Evolutionary conservation across 306 rosid genomes (phyloP), one percentile per base, ranked within the genome.

Genomic region (Sicyos baderoa): DNA sequence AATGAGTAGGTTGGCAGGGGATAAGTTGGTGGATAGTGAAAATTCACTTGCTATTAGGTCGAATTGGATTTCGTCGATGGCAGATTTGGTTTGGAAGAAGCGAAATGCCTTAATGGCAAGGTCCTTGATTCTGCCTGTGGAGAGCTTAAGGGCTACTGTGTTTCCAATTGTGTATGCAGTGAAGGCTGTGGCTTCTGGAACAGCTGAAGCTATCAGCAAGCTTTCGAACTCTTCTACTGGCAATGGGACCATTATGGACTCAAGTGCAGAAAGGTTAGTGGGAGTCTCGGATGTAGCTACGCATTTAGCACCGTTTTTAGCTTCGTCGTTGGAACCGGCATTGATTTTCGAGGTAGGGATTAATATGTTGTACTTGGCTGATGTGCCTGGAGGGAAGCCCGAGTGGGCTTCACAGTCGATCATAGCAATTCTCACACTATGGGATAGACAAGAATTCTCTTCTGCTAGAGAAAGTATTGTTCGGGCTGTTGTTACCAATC

Each of bases 391-490:
- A 52, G 97, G 99, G 76, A 94, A 94, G 75, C 86, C 96, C 6
- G 99, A 94, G 75, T 94, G 99, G 99, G 99, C 99, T 52, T 94
- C 99, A 0, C 96, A 86, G 53, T 90, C 99, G 0, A 88, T 86
- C 57, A 90, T 94, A 19, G 97, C 99, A 1, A 85, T 94, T 80
- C 94, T 94, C 75, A 90, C 97, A 1, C 81, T 94, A 42, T 94
- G 99, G 99, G 99, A 94, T 56, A 80, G 99, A 74, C 95, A 90
- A 76, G 99, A 94, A 56, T 94, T 90, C 76, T 80, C 95, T 70
- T 94, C 99, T 58, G 99, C 99, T 5, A 86, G 89, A 72, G 99
- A 90, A 61, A 90, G 96, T 77, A 90, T 90, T 77, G 97, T 94
- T 52, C 84, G 99, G 77, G 99, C 99, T 44, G 97, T 94, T 75